These are phyloP conservation scores for Neurospora cerealis DNA, from an alignment of 495 filamentous ascomycete species.

Conservation along the genomic window DNA sequence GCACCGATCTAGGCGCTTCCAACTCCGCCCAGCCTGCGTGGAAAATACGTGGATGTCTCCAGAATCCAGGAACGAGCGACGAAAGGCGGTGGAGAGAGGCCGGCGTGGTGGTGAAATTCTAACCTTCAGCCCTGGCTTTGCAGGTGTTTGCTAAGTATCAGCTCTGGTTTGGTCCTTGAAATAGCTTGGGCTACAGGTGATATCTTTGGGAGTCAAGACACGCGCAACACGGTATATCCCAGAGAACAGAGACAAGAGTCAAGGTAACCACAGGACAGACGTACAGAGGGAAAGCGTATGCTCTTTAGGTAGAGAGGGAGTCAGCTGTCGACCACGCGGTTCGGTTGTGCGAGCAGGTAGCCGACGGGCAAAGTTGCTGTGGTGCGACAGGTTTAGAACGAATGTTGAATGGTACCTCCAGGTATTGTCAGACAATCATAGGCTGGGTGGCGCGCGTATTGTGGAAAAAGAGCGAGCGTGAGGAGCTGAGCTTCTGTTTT, in stretches of 20 bases:
- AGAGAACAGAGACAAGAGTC: not conserved
- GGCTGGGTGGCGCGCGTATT: not conserved
- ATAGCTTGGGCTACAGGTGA: not conserved
- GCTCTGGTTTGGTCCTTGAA: not conserved
- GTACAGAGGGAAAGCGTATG: not conserved
- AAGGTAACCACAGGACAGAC: not conserved
- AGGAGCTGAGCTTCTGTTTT: not conserved
- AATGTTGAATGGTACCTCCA: not conserved
- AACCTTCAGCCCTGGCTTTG: not conserved
- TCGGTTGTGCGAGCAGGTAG: not conserved
- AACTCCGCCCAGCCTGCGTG: not conserved
- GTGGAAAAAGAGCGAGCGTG: not conserved
- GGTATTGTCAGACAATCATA: not conserved
- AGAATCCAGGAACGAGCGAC: not conserved
- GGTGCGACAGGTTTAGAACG: not conserved
- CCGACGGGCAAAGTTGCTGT: not conserved
- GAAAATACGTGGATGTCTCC: not conserved
- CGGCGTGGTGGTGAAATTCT: not conserved
- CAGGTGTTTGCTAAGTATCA: not conserved
- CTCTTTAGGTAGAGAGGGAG: not conserved
- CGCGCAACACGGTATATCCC: not conserved
- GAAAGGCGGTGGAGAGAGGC: not conserved
- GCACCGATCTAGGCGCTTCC: not conserved
- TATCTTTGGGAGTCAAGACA: not conserved
- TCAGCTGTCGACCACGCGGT: not conserved